These are phyloP conservation scores for Meripilus lineatus DNA, from an alignment of 1,284 basidiomycete genomes.

Conservation along the genomic window DNA sequence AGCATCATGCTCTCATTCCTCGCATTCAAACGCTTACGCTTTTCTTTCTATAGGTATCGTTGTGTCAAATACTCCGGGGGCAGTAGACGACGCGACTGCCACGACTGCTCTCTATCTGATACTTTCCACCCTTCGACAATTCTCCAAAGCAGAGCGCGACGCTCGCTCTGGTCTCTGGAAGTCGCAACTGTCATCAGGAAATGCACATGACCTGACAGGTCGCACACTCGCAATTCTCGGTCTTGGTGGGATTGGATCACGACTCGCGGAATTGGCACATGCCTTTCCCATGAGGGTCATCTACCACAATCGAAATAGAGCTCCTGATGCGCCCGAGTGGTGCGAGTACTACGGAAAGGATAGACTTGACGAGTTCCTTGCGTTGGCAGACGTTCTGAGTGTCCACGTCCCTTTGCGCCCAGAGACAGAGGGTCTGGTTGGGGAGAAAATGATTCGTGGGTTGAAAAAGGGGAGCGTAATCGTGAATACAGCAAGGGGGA, in stretches of 20 bases:
- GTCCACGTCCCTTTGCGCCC: constrained; percentile 67
- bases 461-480: constrained; percentile 82
- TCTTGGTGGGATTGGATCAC: constrained; percentile 84
- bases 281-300: constrained; percentile 86
- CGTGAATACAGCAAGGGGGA: constrained; percentile 88
- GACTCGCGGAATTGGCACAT: constrained; percentile 62
- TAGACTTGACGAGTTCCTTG: constrained; percentile 69
- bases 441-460: constrained; percentile 71
- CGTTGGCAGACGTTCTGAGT: constrained; percentile 77
- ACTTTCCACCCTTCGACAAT: constrained; percentile 81
- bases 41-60: constrained; percentile 55
- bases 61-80: constrained; percentile 89
- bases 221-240: constrained; percentile 85
- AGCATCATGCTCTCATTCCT: background rate
- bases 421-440: constrained; percentile 75
- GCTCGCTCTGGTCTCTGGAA: constrained; percentile 59
- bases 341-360: constrained; percentile 64
- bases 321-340: constrained; percentile 60
- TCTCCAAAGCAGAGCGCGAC: constrained; percentile 66
- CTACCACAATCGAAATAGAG: constrained; percentile 70
- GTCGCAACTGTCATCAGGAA: constrained; percentile 34
- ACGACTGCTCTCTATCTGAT: constrained; percentile 85
- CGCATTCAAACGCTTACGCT: background rate
- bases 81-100: constrained; percentile 90
- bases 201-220: constrained; percentile 72